Evolutionary conservation across 179 eudicot genomes (phyloP), one percentile per base, ranked within the genome.

Genomic region (Monotropa hypopitys): DNA sequence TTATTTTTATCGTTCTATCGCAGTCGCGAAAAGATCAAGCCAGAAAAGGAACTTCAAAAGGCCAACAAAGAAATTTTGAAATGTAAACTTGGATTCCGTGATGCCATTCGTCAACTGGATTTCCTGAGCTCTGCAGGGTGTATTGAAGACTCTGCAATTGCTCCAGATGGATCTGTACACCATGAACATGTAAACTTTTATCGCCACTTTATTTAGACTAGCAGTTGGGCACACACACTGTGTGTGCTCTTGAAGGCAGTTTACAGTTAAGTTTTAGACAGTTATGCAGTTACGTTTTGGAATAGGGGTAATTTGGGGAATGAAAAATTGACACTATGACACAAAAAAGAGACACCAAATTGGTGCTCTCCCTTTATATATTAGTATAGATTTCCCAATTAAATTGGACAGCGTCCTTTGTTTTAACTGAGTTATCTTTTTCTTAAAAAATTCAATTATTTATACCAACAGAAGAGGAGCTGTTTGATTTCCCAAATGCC

Each of bases 21-120:
- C 86, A 95, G 99, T 76, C 97, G 97, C 77, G 99, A 95, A 84
- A 95, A 95, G 86, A 88, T 95, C 81, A 91, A 79, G 80, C 99
- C 99, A 26, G 91, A 91, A 77, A 93, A 82, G 79, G 99, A 95
- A 87, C 87, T 95, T 73, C 87, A 85, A 81, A 88, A 97, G 84
- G 99, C 99, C 76, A 84, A 79, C 84, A 85, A 88, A 82, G 95
- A 95, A 86, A 91, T 95, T 80, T 68, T 90, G 71, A 89, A 88
- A 79, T 91, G 91, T 84, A 95, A 95, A 85, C 95, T 95, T 81
- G 99, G 92, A 77, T 82, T 95, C 70, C 92, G 99, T 77, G 97
- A 95, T 83, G 91, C 89, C 73, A 77, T 95, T 83, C 91, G 76
- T 74, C 92, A 93, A 79, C 82, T 95, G 86, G 97, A 95, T 82